Evolutionary conservation across 495 filamentous ascomycete genomes (phyloP).

Genomic region (Clohesyomyces aquaticus): DNA sequence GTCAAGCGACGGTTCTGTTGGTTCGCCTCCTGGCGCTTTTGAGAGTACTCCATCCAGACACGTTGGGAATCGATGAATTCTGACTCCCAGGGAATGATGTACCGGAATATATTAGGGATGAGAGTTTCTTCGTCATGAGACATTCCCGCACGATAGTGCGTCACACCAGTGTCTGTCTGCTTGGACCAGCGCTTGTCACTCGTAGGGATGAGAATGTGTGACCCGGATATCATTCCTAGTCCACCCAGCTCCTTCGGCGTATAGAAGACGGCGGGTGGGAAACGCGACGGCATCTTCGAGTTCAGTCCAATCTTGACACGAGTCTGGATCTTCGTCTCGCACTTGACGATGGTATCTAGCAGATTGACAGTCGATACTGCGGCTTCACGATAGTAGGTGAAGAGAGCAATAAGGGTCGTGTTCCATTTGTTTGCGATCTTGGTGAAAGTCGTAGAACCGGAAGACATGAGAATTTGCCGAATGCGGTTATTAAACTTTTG

Average conservation of each 20-base stretch:
- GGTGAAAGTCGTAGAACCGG: constrained; percentile 97
- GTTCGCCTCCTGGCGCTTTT: constrained; percentile 95
- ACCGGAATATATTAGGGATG: constrained; percentile 99
- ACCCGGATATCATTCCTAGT: constrained; percentile 98
- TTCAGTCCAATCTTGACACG: constrained; percentile 99
- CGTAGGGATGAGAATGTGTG: constrained; percentile 96
- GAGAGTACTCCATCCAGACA: constrained; percentile 99
- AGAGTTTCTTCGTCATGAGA: constrained; percentile 97
- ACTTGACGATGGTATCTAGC: constrained; percentile 98
- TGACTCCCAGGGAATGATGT: constrained; percentile 99
- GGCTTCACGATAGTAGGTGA: constrained; percentile 98
- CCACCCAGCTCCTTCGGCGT: constrained; percentile 98
- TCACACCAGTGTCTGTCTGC: constrained; percentile 96
- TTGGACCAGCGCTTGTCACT: constrained; percentile 98
- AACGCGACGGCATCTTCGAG: constrained; percentile 99
- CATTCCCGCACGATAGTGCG: constrained; percentile 98
- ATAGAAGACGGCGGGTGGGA: constrained; percentile 98
- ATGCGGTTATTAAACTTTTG: constrained; percentile 99
- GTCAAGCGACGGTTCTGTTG: constrained; percentile 96
- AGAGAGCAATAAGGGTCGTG: constrained; percentile 95
- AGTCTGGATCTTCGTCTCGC: constrained; percentile 99
- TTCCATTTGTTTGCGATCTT: constrained; percentile 99
- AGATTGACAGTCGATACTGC: constrained; percentile 96
- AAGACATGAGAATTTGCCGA: constrained; percentile 98
- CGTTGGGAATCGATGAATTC: constrained; percentile 99